Percentiles rank a stretch among this genome's conserved stretches.
Evolutionary conservation across 2,329 filamentous ascomycete genomes (phyloP).

Genomic region (Cryphonectria nitschkei): DNA sequence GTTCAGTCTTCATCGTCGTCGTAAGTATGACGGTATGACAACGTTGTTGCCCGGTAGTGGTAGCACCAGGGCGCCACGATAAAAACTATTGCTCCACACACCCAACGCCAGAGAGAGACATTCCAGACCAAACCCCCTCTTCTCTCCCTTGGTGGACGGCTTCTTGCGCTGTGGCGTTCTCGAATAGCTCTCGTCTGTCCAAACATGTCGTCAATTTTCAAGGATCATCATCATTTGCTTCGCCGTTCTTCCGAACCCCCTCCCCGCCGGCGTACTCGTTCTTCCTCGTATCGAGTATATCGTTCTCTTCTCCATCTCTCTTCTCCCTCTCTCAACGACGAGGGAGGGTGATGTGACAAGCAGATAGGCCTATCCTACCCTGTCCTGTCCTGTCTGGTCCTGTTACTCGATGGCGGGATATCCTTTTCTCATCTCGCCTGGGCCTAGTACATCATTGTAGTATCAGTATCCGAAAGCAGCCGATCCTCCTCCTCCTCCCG

Average conservation of each 20-base stretch:
- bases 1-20: background rate
- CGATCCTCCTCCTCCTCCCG: background rate
- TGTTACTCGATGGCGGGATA: background rate
- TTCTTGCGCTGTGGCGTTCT: slow-evolving; percentile 32
- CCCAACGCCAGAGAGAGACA: background rate
- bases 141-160: slow-evolving; percentile 19
- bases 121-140: too few species aligned
- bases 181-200: slow-evolving; percentile 24
- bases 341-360: background rate
- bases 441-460: background rate
- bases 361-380: background rate
- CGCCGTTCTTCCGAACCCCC: background rate
- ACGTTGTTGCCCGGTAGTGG: background rate
- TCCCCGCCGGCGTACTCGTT: background rate
- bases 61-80: slow-evolving; percentile 14
- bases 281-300: background rate
- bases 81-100: slow-evolving; percentile 18
- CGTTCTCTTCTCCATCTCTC: background rate
- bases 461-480: background rate
- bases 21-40: background rate
- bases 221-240: background rate
- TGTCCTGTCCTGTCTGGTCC: background rate
- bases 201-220: background rate
- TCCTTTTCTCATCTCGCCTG: background rate
- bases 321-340: background rate